phyloP scores from a whole-genome alignment of 2,329 filamentous ascomycete species.

The Rosellinia necatrix region DNA sequence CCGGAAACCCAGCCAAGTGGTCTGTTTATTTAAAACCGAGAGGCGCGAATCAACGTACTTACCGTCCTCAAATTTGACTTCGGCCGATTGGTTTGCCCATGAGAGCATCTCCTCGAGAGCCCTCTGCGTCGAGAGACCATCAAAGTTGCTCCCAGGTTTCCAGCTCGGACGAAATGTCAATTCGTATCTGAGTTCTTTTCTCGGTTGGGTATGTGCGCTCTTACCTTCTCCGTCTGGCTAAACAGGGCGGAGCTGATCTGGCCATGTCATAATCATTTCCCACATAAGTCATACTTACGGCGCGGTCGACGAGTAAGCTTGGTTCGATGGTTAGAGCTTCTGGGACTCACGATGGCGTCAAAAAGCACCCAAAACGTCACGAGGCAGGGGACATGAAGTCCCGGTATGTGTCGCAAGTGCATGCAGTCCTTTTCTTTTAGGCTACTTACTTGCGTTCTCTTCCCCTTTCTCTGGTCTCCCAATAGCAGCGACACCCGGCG shows the following conservation, averaged over 20 bases:
- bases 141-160: neutral
- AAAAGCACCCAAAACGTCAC: no score
- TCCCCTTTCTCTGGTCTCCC: no score
- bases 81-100: neutral
- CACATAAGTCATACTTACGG: neutral
- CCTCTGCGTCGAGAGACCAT: neutral
- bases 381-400: no score
- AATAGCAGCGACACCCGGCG: no score
- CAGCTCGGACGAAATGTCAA: neutral
- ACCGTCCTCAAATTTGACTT: neutral
- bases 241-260: neutral
- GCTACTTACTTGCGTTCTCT: no score
- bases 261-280: neutral
- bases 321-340: no score
- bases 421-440: no score
- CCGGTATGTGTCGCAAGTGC: no score
- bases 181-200: no score
- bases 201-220: neutral
- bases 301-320: neutral
- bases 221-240: neutral
- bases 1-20: conserved; percentile 9
- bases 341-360: no score
- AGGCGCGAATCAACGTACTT: neutral
- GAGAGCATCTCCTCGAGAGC: neutral
- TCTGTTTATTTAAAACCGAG: conserved; percentile 13